Evolutionary conservation across 1,284 basidiomycete species (phyloP), one percentile per base, ranked within the genome.

Genomic region (Mycena citricolor): DNA sequence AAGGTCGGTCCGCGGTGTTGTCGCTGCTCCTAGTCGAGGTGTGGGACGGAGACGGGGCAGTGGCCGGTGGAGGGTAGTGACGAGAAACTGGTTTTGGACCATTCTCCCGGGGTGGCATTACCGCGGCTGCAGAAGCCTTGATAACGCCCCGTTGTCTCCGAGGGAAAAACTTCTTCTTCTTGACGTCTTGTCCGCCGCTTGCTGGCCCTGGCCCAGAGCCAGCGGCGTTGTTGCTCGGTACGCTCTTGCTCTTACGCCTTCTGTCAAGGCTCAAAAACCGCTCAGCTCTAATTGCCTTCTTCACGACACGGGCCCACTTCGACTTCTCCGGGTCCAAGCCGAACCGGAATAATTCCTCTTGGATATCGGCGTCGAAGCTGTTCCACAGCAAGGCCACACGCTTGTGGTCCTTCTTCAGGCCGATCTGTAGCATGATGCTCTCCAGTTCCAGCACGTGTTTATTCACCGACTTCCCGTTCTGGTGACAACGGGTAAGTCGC

Each of bases 341-440:
- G 2, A 29, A 12, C 5, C 39, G 29, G 19, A 32, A 42, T 36
- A 47, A 2, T 22, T 42, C 45, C 16, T 21, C n/a, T 11, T 42
- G 44, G 5, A 47, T 47, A 7, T 47, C 39, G 3, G 14, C 10
- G 11, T 39, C 39, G 4, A 48, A 24, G 16, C 47, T 44, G 10
- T 32, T 35, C 42, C 41, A 49, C 4, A 47, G 26, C 22, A 23
- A 34, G 5, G 40, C 37, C 3, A 45, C 44, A 8, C 38, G 36
- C 12, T 44, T 36, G n/a, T 46, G 44, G 28, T 46, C 38, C 29
- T 35, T 12, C 4, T 20, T 16, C 4, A 39, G 31, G n/a, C 43
- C 43, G 2, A 44, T 23, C 1, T 11, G 3, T n/a, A 21, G 26
- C 17, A 44, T 4, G 39, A 2, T 16, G 38, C 13, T 14, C n/a